Conservation (phyloP, 106 monocot genomes). For the Hemerocallis citrina region DNA sequence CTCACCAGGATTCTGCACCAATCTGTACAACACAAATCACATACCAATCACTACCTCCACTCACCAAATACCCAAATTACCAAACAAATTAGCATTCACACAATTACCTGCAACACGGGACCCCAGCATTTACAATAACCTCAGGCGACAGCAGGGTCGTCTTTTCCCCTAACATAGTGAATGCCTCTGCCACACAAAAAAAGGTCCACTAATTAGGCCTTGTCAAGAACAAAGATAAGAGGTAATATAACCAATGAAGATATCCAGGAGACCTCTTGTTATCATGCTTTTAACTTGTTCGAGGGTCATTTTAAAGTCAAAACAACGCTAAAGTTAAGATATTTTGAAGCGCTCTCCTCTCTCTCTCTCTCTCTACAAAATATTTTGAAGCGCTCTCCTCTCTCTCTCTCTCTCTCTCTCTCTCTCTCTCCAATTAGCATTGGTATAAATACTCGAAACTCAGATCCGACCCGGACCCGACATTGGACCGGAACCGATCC, state of each 20-base stretch:
- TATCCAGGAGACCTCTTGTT: no score
- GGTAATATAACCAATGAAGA: no score
- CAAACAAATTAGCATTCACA: background rate
- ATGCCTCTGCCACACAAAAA: conserved; percentile 47
- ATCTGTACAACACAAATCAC: conserved; percentile 46
- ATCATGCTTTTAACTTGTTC: no score
- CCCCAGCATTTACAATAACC: conserved; percentile 52
- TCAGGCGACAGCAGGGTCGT: conserved; percentile 90
- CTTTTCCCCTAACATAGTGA: conserved; percentile 88
- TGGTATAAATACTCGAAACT: no score
- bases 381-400: no score
- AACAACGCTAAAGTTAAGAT: conserved; percentile 2
- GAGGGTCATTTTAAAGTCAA: background rate
- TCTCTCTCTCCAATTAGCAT: no score
- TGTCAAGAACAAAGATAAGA: no score
- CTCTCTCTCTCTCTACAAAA: no score
- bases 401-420: no score
- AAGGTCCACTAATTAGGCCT: background rate
- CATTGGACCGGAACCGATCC: no score
- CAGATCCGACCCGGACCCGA: no score
- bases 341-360: no score
- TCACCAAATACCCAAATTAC: background rate
- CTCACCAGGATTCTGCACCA: conserved; percentile 96
- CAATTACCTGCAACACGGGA: conserved; percentile 99
- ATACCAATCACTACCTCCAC: background rate